Conservation (phyloP, 345 rosid species). For the Hirschfeldia incana region DNA sequence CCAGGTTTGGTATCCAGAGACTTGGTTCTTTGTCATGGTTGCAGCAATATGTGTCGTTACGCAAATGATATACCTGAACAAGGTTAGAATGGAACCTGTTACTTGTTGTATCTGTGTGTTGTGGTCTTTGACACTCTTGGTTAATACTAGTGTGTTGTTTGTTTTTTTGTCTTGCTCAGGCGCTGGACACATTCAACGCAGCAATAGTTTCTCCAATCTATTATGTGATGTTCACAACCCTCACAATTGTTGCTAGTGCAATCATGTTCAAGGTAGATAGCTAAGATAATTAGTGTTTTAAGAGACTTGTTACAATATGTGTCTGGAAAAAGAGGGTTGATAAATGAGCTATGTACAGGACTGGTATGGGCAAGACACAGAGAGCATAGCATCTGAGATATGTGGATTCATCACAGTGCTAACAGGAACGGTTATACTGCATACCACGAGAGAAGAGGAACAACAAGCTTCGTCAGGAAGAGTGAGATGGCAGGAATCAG, state of each 20-base stretch:
- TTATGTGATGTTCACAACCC: constrained; percentile 91
- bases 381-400: constrained; percentile 82
- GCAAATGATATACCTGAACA: constrained; percentile 90
- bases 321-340: neutral
- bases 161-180: constrained; percentile 46
- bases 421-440: constrained; percentile 82
- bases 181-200: constrained; percentile 80
- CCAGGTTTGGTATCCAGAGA: constrained; percentile 80
- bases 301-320: neutral
- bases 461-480: constrained; percentile 60
- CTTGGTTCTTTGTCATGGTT: constrained; percentile 88
- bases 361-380: constrained; percentile 77
- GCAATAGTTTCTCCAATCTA: constrained; percentile 90
- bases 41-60: constrained; percentile 80
- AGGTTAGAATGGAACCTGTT: constrained; percentile 43
- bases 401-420: constrained; percentile 92
- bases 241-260: constrained; percentile 76
- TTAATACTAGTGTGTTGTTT: neutral
- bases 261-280: constrained; percentile 81
- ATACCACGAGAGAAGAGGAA: constrained; percentile 80
- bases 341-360: constrained; percentile 47
- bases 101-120: neutral
- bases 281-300: neutral
- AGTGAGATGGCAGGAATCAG: constrained; percentile 72
- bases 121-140: neutral